Conservation (phyloP, 2,329 filamentous ascomycete genomes). For the Apiospora koreana region DNA sequence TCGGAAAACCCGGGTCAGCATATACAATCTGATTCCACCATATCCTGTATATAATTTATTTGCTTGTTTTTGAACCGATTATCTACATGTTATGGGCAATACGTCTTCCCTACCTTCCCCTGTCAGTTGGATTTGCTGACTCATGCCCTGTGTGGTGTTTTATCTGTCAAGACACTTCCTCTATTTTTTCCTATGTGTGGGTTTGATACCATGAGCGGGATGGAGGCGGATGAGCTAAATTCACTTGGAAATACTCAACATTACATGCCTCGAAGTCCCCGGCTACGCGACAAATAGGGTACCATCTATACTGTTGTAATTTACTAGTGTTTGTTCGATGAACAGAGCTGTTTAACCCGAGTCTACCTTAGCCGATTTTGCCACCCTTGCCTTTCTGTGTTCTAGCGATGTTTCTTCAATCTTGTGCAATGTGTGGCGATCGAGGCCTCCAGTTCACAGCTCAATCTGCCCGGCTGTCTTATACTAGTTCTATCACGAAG, state of each 20-base stretch:
- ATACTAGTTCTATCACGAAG: too few species aligned
- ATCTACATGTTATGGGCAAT: background rate
- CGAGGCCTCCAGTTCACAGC: too few species aligned
- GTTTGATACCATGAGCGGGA: background rate
- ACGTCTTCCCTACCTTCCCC: background rate
- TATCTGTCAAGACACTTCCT: background rate
- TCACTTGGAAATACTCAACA: slow-evolving; percentile 14
- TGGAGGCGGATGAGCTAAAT: background rate
- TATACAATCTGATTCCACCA: slow-evolving; percentile 13
- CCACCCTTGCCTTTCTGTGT: background rate
- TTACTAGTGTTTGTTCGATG: slow-evolving; percentile 42
- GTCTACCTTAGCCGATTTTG: too few species aligned
- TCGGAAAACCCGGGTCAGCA: background rate
- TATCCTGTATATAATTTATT: slow-evolving; percentile 15
- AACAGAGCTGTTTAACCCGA: slow-evolving; percentile 11
- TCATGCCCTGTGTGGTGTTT: background rate
- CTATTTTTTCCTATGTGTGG: background rate
- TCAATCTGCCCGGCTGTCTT: too few species aligned
- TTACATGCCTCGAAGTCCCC: slow-evolving; percentile 25
- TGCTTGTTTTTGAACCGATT: background rate
- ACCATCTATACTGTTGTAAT: slow-evolving; percentile 48
- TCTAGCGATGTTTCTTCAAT: background rate
- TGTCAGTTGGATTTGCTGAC: background rate
- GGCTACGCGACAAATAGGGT: slow-evolving; percentile 33
- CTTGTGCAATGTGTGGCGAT: too few species aligned